A percentile compares a stretch with the other conserved stretches of the same genome.
phyloP scores from a whole-genome alignment of 148 eudicot species.

The Camellia sinensis region DNA sequence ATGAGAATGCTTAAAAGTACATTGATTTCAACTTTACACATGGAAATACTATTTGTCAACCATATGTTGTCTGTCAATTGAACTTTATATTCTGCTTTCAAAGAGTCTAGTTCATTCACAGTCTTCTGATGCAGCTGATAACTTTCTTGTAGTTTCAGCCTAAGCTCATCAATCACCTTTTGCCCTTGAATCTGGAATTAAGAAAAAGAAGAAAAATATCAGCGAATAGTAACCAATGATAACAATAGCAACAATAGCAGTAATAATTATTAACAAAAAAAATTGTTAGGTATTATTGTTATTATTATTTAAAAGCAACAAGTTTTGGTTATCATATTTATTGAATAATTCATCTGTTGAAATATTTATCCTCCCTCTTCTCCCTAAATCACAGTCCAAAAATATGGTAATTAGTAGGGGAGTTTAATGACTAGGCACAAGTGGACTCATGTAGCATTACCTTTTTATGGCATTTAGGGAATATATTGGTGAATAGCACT shows the following conservation, averaged over 20 bases:
- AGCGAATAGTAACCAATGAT: not conserved
- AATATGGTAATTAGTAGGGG: not conserved
- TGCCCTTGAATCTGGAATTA: slow-evolving; percentile 41
- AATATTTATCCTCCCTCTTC: no score
- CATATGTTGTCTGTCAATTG: slow-evolving; percentile 67
- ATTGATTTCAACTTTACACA: not conserved
- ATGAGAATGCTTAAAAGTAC: not conserved
- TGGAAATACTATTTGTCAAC: not conserved
- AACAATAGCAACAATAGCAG: no score
- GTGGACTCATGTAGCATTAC: not conserved
- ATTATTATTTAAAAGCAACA: not conserved
- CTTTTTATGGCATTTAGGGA: not conserved
- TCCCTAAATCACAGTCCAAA: no score
- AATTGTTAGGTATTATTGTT: no score
- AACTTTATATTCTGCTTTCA: slow-evolving; percentile 49
- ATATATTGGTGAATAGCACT: no score
- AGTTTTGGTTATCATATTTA: not conserved
- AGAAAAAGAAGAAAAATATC: slow-evolving; percentile 9
- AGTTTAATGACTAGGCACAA: not conserved
- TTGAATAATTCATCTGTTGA: not conserved
- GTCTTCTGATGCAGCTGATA: slow-evolving; percentile 43
- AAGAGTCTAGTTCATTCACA: slow-evolving; percentile 42
- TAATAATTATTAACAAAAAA: no score
- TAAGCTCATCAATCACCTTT: slow-evolving; percentile 48
- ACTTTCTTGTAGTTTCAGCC: slow-evolving; percentile 44